Conservation (phyloP, 257 asterid genomes). For the Nicotiana sylvestris region DNA sequence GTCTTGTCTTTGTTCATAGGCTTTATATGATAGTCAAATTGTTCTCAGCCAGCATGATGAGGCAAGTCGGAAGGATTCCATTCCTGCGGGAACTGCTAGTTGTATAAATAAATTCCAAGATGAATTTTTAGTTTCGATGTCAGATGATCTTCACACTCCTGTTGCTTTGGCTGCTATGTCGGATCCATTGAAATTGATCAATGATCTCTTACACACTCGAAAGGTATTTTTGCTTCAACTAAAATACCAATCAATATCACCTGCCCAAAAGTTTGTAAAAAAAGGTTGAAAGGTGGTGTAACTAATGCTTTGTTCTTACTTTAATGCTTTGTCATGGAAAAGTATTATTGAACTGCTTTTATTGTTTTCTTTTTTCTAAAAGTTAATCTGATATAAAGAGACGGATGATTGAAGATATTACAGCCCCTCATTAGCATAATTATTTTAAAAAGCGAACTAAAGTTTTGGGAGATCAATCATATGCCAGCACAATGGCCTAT, state of each 20-base stretch:
- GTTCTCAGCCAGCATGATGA: slow-evolving; percentile 36
- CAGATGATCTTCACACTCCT: slow-evolving; percentile 88
- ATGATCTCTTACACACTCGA: slow-evolving; percentile 84
- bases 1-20: slow-evolving; percentile 42
- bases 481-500: neutral
- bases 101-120: slow-evolving; percentile 63
- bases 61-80: slow-evolving; percentile 40
- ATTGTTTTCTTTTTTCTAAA: neutral
- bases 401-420: neutral
- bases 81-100: slow-evolving; percentile 51
- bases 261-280: neutral
- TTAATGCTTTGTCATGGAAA: neutral
- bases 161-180: slow-evolving; percentile 91
- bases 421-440: neutral
- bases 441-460: neutral
- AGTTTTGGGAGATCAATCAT: neutral
- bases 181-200: slow-evolving; percentile 78
- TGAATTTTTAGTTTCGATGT: slow-evolving; percentile 65
- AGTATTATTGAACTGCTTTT: neutral
- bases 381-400: neutral
- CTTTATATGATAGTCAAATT: slow-evolving; percentile 62
- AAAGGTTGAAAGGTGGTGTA: neutral
- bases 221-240: slow-evolving; percentile 48
- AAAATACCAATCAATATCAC: neutral
- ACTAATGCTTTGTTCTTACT: neutral